Percentiles rank a stretch among this genome's conserved stretches.
These are phyloP conservation scores for Rhynchosporium secalis DNA, from an alignment of 2,329 filamentous ascomycete species.

Conservation along the genomic window DNA sequence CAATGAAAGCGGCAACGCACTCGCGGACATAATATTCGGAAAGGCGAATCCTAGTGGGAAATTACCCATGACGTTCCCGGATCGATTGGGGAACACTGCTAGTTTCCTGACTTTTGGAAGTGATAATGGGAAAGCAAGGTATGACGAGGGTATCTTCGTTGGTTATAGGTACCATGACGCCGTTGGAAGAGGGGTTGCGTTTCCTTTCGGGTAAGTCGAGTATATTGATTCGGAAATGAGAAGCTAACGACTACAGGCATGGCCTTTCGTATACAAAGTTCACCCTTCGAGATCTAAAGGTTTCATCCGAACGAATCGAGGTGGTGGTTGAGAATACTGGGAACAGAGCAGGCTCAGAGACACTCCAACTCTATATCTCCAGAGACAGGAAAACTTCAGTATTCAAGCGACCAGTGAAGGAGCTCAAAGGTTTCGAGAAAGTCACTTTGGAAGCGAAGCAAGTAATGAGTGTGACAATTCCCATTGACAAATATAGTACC, in stretches of 20 bases:
- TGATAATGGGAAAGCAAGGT: slow-evolving; percentile 57
- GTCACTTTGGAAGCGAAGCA: neutral
- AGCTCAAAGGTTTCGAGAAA: slow-evolving; percentile 8
- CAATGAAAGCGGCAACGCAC: slow-evolving; percentile 63
- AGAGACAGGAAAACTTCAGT: neutral
- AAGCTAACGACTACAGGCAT: slow-evolving; percentile 43
- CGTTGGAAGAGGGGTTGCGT: slow-evolving; percentile 57
- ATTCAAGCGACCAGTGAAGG: slow-evolving; percentile 3
- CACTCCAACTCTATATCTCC: slow-evolving; percentile 39
- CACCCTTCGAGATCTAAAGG: slow-evolving; percentile 45
- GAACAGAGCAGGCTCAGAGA: slow-evolving; percentile 32
- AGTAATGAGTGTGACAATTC: neutral
- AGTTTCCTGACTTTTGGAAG: slow-evolving; percentile 43
- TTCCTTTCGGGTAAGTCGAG: slow-evolving; percentile 59
- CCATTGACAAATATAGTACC: slow-evolving; percentile 5
- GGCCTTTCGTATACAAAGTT: slow-evolving; percentile 70
- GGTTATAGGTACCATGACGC: slow-evolving; percentile 72
- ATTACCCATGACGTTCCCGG: slow-evolving; percentile 60
- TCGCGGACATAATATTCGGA: slow-evolving; percentile 63
- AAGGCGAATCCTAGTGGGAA: slow-evolving; percentile 62
- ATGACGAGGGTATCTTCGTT: slow-evolving; percentile 53
- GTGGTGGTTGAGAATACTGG: slow-evolving; percentile 35
- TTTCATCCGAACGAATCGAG: neutral
- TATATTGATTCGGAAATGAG: neutral
- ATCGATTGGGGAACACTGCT: slow-evolving; percentile 58